These are phyloP conservation scores for Pythium diclinum DNA, from an alignment of 352 stramenopile genomes.

Conservation along the genomic window DNA sequence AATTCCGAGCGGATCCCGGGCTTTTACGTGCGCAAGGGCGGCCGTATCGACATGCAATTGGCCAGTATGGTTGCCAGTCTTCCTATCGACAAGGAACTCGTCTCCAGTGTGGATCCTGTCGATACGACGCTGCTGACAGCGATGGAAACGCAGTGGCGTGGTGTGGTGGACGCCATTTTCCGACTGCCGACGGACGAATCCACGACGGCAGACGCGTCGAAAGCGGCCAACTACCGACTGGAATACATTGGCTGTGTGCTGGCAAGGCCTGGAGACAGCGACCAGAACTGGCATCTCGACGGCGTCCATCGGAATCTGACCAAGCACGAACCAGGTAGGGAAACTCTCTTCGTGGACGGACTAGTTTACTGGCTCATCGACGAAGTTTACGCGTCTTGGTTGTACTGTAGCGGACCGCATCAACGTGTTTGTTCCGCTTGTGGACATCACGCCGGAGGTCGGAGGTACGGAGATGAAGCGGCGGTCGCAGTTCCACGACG, in stretches of 20 bases:
- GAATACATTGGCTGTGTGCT: conserved; percentile 78
- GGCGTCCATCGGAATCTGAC: conserved; percentile 56
- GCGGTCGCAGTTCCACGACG: conserved; percentile 46
- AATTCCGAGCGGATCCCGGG: conserved; percentile 54
- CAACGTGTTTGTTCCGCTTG: conserved; percentile 74
- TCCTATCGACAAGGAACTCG: conserved; percentile 3
- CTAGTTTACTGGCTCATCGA: not conserved
- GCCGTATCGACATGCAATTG: conserved; percentile 72
- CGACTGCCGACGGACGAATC: not conserved
- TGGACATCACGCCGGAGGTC: conserved; percentile 39
- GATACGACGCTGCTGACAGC: conserved; percentile 3
- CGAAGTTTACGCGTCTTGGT: not conserved
- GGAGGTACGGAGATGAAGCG: conserved; percentile 75
- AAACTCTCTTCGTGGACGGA: too few relatives aligned
- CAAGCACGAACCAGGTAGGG: conserved; percentile 47
- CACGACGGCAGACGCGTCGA: not conserved
- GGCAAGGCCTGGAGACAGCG: conserved; percentile 46
- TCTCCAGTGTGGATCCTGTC: conserved; percentile 9
- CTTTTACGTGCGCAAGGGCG: conserved; percentile 71
- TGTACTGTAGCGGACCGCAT: conserved; percentile 49
- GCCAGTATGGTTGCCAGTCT: conserved; percentile 5
- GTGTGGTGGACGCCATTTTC: conserved; percentile 18
- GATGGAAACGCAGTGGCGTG: conserved; percentile 11
- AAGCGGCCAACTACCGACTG: conserved; percentile 27
- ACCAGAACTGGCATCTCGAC: conserved; percentile 83